Base-by-base conservation (phyloP, 768 basidiomycete genomes). In the Agrocybe praecox region DNA sequence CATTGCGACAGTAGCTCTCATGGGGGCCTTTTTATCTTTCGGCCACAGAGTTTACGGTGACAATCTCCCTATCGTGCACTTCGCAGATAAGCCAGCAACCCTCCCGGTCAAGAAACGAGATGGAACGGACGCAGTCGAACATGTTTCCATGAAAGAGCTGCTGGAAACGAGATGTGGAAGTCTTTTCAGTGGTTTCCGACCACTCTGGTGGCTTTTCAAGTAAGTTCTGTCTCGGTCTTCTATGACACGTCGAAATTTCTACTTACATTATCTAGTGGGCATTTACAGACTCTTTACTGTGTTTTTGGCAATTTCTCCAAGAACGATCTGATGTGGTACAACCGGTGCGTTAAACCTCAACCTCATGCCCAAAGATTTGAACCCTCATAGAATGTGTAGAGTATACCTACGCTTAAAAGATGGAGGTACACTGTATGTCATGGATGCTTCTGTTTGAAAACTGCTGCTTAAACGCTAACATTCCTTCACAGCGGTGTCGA, bases 371-470 rank as follows among this genome's bases (percentile, higher is more conserved):
- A 23, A 43, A 22, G 22, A 15, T 19, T 19, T 43, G 12, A 51
- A 40, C 12, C 63, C 33, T 49, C 40, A 19, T 18, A 12, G 14
- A 19, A 26, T 23, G 17, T 24, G 26, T 47, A 77, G 81, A 74
- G 81, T 71, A 67, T 75, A 72, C 65, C 67, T 89, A 46, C 75
- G 75, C 17, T 69, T 85, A 18, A 67, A 72, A 17, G 88, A 89
- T 60, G 87, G 87, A 29, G 88, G 88, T 8, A 88, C 87, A 22
- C 57, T 89, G 87, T 88, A 64, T 62, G 82, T 69, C 15, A 46
- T 1, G 19, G 12, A n/a, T 48, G 49, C 8, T 22, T 47, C 32
- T 21, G 46, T 50, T 33, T 51, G 19, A 34, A 17, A 36, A 34
- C n/a, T n/a, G n/a, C n/a, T 18, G 32, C 33, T 32, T 36, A 17